Evolutionary conservation across 2,329 filamentous ascomycete species (phyloP), one percentile per base, ranked within the genome.

Genomic region (Capronia americana): DNA sequence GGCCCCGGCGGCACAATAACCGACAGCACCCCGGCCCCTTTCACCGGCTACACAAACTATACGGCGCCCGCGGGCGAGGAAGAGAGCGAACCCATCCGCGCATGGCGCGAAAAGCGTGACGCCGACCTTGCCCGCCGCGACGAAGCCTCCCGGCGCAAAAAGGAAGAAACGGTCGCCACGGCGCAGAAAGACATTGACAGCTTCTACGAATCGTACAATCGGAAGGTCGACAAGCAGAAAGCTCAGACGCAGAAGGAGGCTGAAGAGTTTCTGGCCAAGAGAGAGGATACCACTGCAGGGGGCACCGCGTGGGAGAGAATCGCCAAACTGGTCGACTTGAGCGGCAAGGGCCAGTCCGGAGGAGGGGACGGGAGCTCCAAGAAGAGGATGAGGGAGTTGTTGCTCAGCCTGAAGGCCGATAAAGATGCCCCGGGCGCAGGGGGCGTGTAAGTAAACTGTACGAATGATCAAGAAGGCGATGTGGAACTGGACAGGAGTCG

Each of bases 191-290:
- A 96, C 79, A 96, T 99, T 71, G 95, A 99, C 78, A 95, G 97
- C 78, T 99, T 98, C 82, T 99, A 99, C 84, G 93, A 97, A 77
- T 97, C 97, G 81, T 99, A 99, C 85, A 98, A 98, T 84, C 89
- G 90, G 79, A 97, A 97, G 83, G 94, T 95, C 79, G 95, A 99
- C 79, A 98, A 98, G 86, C 88, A 87, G 66, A 90, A 97, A 72
- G 85, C 90, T 24, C 92, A 96, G 83, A 95, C 94, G 64, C 88
- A 90, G 74, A 90, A 91, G 78, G 95, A 99, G 74, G 95, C 94
- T 6, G 94, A 98, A 75, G 89, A 97, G 76, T 99, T 98, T 80
- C 82, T 98, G 55, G 89, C 87, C 62, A 93, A 85, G 79, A 88
- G 93, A 67, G 94, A 99, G 78, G 93, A 98, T 78, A 97, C 93